phyloP scores from a whole-genome alignment of 1,139 yeast species.

The Magnusiomyces paraingens region DNA sequence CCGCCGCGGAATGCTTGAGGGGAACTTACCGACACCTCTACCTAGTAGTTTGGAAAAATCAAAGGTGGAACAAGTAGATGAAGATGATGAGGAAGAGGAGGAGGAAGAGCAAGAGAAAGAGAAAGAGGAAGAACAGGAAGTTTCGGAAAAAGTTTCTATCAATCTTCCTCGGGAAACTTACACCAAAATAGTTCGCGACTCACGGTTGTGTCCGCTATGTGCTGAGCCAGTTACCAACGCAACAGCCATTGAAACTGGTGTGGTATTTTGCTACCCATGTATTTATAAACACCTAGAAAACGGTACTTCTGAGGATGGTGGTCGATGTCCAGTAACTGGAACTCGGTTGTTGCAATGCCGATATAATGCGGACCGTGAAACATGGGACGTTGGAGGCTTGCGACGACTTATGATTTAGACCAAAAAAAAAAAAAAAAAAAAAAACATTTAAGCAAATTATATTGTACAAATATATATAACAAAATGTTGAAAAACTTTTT shows the following conservation, averaged over 20 bases:
- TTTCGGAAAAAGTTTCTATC: not conserved
- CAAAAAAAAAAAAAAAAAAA: not conserved
- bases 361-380: constrained; percentile 50
- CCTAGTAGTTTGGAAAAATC: constrained; percentile 1
- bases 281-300: constrained; percentile 58
- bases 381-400: constrained; percentile 73
- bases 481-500: not conserved
- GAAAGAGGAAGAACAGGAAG: too few species aligned
- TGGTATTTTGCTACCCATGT: constrained; percentile 85
- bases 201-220: constrained; percentile 64
- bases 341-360: constrained; percentile 64
- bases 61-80: not conserved
- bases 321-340: constrained; percentile 83
- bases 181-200: constrained; percentile 27
- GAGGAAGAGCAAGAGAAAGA: constrained; percentile 1
- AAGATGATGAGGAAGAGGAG: constrained; percentile 14
- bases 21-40: constrained; percentile 41
- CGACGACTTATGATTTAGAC: constrained; percentile 55
- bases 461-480: not conserved
- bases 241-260: constrained; percentile 85
- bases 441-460: not conserved
- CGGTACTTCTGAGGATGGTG: constrained; percentile 44
- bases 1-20: constrained; percentile 37
- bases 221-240: constrained; percentile 61
- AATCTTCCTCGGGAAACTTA: constrained; percentile 1